phyloP scores from a whole-genome alignment of 495 filamentous ascomycete genomes.

The Hypoxylon subgilvum region DNA sequence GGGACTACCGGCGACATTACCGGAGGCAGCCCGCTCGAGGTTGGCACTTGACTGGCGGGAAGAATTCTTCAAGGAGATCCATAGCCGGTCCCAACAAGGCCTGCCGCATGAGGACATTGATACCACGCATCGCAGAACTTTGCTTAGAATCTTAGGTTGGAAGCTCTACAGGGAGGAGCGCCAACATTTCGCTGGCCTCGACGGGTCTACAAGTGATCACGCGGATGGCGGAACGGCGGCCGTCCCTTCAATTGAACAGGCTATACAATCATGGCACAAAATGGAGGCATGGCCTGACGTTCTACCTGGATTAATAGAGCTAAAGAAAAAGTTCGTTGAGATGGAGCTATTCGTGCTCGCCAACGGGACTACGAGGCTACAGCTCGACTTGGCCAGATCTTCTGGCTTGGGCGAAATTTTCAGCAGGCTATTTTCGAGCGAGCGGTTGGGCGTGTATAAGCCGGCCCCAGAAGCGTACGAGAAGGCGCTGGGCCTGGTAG shows the following conservation, averaged over 20 bases:
- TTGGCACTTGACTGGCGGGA: conserved; percentile 58
- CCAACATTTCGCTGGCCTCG: conserved; percentile 31
- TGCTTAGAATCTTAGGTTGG: conserved; percentile 41
- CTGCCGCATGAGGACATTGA: conserved; percentile 58
- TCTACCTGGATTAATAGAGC: conserved; percentile 22
- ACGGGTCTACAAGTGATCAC: conserved; percentile 15
- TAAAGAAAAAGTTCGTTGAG: conserved; percentile 29
- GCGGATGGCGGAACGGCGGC: conserved; percentile 6
- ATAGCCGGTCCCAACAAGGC: conserved; percentile 42
- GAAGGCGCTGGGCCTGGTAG: conserved; percentile 53
- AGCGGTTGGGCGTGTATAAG: conserved; percentile 57
- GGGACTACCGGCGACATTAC: conserved; percentile 35
- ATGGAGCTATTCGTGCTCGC: conserved; percentile 55
- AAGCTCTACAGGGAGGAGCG: conserved; percentile 35
- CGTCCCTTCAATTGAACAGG: conserved; percentile 8
- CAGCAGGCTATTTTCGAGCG: conserved; percentile 59
- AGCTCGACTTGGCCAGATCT: conserved; percentile 58
- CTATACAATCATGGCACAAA: conserved; percentile 50
- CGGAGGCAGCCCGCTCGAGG: conserved; percentile 39
- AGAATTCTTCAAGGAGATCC: conserved; percentile 53
- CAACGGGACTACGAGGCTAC: conserved; percentile 62
- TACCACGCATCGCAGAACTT: conserved; percentile 48
- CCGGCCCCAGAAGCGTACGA: conserved; percentile 53
- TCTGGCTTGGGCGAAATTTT: conserved; percentile 51
- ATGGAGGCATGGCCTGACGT: conserved; percentile 58